Evolutionary conservation across 352 stramenopile genomes (phyloP), one percentile per base, ranked within the genome.

Genomic region (Phytophthora cryptogea): DNA sequence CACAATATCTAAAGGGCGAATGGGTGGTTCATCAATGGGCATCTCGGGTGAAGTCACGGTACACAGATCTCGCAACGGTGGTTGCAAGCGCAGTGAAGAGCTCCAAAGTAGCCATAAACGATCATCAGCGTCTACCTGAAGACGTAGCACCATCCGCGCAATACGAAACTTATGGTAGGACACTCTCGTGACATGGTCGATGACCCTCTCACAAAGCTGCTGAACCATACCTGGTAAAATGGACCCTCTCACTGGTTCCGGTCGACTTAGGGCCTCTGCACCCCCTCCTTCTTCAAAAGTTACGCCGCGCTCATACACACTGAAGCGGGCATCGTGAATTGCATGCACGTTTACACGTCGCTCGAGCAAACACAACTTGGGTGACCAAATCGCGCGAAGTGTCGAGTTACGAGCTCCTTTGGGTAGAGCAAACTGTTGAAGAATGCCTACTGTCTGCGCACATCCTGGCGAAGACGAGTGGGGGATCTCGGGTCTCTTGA

Each of bases 281-380:
- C 92, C 87, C 11, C 95, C 93, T 7, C 65, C 65, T 17, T 73
- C 65, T 59, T 99, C 95, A 49, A 98, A 99, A 20, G 95, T 98
- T 30, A 98, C 91, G 16, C 81, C 80, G 16, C 92, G 84, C 64
- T 98, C 95, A 63, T 97, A 98, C 32, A 98, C 70, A 30, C 83
- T 93, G 66, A 91, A 98, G 13, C 93, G 78, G 36, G 76, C 78
- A 66, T 98, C 95, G 54, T 97, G 84, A 4, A 98, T 69, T 40
- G 90, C 81, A 65, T 95, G 86, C 14, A 83, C 71, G 67, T 98
- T 98, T 37, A 95, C 76, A 31, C 90, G 83, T 27, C 95, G 86
- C 70, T 98, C 96, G 8, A 98, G 64, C 5, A 98, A 67, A 51
- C 95, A 98, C 52, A 99, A 83, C 57, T 98, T 98, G 7, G 95